Percentiles rank a stretch among this genome's conserved stretches.
phyloP scores from a whole-genome alignment of 2,329 filamentous ascomycete genomes.

The Cladosporium cucumerinum region DNA sequence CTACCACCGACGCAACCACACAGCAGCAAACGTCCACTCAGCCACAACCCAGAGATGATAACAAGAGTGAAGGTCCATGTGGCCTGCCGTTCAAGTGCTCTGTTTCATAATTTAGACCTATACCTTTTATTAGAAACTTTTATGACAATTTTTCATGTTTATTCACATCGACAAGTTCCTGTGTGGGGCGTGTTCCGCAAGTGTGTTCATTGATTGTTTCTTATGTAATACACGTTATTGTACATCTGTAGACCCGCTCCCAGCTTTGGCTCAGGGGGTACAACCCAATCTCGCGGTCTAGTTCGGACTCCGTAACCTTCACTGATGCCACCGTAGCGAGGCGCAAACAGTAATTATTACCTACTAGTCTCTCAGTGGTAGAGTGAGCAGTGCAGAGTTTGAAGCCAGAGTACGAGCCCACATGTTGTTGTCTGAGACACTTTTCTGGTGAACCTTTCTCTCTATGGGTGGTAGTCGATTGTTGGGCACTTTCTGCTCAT shows the following conservation, averaged over 20 bases:
- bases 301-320: too few species aligned
- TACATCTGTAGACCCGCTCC: not conserved
- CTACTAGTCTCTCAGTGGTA: not conserved
- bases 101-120: conserved; percentile 51
- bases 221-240: not conserved
- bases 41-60: conserved; percentile 39
- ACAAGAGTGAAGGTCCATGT: conserved; percentile 66
- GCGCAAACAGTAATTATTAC: not conserved
- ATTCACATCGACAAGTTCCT: too few species aligned
- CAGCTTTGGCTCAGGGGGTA: not conserved
- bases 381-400: too few species aligned
- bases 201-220: too few species aligned
- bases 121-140: conserved; percentile 6
- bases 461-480: not conserved
- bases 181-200: too few species aligned
- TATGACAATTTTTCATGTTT: not conserved
- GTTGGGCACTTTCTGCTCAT: not conserved
- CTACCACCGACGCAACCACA: conserved; percentile 20
- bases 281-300: not conserved
- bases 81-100: conserved; percentile 72
- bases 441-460: not conserved
- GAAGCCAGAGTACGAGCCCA: too few species aligned
- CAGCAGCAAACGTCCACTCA: conserved; percentile 29
- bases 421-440: too few species aligned
- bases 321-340: too few species aligned